phyloP scores from a whole-genome alignment of 2,329 filamentous ascomycete genomes.

The Talaromyces verruculosus region DNA sequence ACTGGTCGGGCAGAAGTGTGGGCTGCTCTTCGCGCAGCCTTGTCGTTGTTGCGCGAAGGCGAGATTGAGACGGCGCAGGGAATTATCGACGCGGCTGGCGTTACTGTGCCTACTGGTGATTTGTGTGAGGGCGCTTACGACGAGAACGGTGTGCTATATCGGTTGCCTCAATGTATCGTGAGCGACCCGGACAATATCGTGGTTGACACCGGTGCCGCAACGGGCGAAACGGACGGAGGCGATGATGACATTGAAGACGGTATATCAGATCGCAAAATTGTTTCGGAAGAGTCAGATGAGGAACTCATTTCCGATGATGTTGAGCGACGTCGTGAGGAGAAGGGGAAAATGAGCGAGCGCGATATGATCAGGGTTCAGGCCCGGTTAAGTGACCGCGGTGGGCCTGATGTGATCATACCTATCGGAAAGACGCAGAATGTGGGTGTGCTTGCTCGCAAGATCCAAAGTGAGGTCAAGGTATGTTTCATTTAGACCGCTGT shows the following conservation, averaged over 20 bases:
- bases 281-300: constrained; percentile 43
- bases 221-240: constrained; percentile 27
- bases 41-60: constrained; percentile 66
- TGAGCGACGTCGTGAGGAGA: constrained; percentile 54
- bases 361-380: constrained; percentile 61
- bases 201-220: constrained; percentile 25
- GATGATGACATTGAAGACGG: constrained; percentile 31
- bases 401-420: constrained; percentile 61
- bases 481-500: constrained; percentile 29
- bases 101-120: constrained; percentile 72
- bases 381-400: constrained; percentile 64
- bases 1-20: constrained; percentile 76
- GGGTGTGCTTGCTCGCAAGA: constrained; percentile 59
- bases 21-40: constrained; percentile 68
- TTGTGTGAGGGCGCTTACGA: constrained; percentile 72
- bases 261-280: constrained; percentile 34
- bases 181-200: constrained; percentile 63
- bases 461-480: constrained; percentile 65
- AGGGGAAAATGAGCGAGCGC: constrained; percentile 59
- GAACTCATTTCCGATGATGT: constrained; percentile 39
- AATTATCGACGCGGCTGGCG: constrained; percentile 74
- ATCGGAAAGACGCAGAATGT: constrained; percentile 65
- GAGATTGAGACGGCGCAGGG: constrained; percentile 71
- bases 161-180: constrained; percentile 67
- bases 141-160: constrained; percentile 67